Evolutionary conservation across 768 basidiomycete genomes (phyloP), one percentile per base, ranked within the genome.

Genomic region (Boletus rufocinnamomeus): DNA sequence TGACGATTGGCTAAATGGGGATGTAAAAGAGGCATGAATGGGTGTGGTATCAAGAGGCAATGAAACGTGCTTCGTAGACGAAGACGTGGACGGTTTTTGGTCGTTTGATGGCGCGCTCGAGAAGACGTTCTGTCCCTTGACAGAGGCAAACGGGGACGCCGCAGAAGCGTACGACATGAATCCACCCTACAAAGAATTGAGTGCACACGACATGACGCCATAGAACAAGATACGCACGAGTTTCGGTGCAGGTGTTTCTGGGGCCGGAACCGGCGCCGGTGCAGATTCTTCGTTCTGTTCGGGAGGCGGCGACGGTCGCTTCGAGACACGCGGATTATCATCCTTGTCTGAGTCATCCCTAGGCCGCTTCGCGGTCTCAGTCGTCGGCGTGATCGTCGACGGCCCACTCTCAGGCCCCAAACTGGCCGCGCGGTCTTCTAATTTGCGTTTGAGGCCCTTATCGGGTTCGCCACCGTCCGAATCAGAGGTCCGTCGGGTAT

Each of bases 101-200:
- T 60, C 52, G 40, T 60, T 69, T 45, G 61, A 38, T 32, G 61
- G 17, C 8, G 58, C 59, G 30, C 64, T 59, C 28, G 69, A 69
- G 54, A 82, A 79, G 28, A 80, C 62, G 66, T 82, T 88, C 59
- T 86, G 82, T 48, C 88, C 90, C 63, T 86, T 89, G 66, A 89
- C 84, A 48, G 82, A 73, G 16, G 87, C 84, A 65, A 92, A 92
- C 6, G 90, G 89, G 2, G 90, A 91, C 55, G 77, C 80, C 13
- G 83, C 76, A 3, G 88, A 86, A 14, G 90, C 89, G 65, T 91
- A 93, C 2, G 89, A 87, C 82, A 87, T 85, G 71, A 93, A 93
- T 27, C 90, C 90, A 53, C 82, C 76, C 88, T 88, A 51, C 37
- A 46, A 52, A 47, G 43, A 41, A 45, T 16, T 58, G 32, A 68